Percentiles rank a stretch among this genome's conserved stretches.
phyloP scores from a whole-genome alignment of 2,329 filamentous ascomycete species.

The Pseudocercospora fuligena region DNA sequence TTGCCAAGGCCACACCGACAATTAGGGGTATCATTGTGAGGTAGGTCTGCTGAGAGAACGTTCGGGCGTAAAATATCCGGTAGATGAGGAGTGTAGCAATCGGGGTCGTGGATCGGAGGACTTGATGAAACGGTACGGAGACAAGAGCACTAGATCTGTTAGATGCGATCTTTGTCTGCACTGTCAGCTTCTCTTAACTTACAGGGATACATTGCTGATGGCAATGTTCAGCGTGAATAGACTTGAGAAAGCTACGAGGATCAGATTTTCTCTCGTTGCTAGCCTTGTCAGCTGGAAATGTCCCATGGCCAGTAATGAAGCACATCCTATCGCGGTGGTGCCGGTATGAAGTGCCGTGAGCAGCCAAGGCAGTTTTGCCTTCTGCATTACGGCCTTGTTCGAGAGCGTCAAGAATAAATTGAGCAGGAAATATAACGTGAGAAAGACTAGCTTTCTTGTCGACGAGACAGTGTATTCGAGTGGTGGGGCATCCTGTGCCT shows the following conservation, averaged over 20 bases:
- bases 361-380: not conserved
- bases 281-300: not conserved
- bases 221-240: not conserved
- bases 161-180: not conserved
- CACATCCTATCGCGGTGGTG: not conserved
- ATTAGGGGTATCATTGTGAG: not conserved
- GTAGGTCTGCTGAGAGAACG: not conserved
- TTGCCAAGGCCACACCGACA: not conserved
- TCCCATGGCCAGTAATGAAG: not conserved
- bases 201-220: not conserved
- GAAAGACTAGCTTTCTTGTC: not conserved
- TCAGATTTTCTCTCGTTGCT: not conserved
- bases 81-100: slow-evolving; percentile 2
- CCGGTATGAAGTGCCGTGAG: not conserved
- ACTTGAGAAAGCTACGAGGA: not conserved
- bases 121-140: not conserved
- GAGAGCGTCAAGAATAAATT: slow-evolving; percentile 1
- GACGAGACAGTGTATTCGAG: not conserved
- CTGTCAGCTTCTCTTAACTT: not conserved
- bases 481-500: not conserved
- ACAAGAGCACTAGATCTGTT: not conserved
- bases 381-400: not conserved
- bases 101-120: not conserved
- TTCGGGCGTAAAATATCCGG: not conserved
- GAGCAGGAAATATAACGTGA: not conserved